phyloP scores from a whole-genome alignment of 2,329 filamentous ascomycete genomes.

The Pseudogymnoascus verrucosus region DNA sequence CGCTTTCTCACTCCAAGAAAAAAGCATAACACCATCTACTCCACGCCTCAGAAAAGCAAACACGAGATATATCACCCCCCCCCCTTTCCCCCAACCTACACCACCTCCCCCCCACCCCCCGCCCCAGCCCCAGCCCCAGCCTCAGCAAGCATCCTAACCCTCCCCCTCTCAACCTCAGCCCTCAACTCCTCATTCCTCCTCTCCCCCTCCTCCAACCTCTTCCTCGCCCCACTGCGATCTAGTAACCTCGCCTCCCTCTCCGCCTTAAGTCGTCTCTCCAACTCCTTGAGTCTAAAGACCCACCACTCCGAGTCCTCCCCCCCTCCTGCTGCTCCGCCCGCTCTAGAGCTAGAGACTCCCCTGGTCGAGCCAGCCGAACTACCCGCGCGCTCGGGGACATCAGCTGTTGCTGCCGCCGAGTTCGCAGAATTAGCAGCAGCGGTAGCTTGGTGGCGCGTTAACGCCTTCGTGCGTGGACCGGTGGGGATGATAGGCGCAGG shows the following conservation, averaged over 20 bases:
- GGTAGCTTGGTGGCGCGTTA: conserved; percentile 47
- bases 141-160: conserved; percentile 14
- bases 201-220: conserved; percentile 69
- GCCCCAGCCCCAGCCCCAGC: too few relatives aligned
- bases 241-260: conserved; percentile 80
- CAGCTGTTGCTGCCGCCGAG: conserved; percentile 22
- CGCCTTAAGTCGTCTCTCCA: conserved; percentile 81
- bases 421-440: conserved; percentile 31
- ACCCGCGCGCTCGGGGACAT: neutral
- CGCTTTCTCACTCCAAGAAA: too few relatives aligned
- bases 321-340: neutral
- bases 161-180: conserved; percentile 44
- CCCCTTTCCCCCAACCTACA: too few relatives aligned
- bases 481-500: conserved; percentile 29
- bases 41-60: too few relatives aligned
- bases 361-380: neutral
- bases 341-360: neutral
- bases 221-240: conserved; percentile 75
- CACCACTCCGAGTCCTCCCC: conserved; percentile 42
- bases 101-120: too few relatives aligned
- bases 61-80: too few relatives aligned
- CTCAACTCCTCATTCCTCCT: conserved; percentile 65
- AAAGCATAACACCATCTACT: too few relatives aligned
- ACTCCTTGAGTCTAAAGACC: conserved; percentile 76
- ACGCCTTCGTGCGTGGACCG: conserved; percentile 31